Evolutionary conservation across 2,329 filamentous ascomycete species (phyloP).

Genomic region (Diplodia corticola): DNA sequence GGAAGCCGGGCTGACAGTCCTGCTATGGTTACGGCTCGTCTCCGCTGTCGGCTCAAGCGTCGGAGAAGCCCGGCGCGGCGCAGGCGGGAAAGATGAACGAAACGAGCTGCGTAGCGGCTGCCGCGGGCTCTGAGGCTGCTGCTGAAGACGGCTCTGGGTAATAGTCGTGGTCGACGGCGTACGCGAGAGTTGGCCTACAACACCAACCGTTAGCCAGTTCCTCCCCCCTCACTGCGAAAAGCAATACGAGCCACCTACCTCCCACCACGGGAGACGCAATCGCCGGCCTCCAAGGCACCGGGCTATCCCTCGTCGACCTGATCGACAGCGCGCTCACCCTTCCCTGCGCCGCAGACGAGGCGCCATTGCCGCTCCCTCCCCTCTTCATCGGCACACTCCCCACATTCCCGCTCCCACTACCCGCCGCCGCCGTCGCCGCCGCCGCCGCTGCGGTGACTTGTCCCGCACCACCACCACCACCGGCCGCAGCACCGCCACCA

Average conservation of each 20-base stretch:
- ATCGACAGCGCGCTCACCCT: slow-evolving; percentile 58
- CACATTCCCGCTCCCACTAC: slow-evolving; percentile 41
- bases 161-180: slow-evolving; percentile 52
- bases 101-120: slow-evolving; percentile 32
- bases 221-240: neutral
- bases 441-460: neutral
- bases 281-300: slow-evolving; percentile 42
- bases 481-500: slow-evolving; percentile 58
- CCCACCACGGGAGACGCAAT: slow-evolving; percentile 42
- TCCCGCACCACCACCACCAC: slow-evolving; percentile 47
- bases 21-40: slow-evolving; percentile 29
- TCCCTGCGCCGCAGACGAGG: slow-evolving; percentile 31
- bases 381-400: slow-evolving; percentile 53
- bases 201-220: neutral
- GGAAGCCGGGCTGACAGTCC: slow-evolving; percentile 33
- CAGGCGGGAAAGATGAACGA: slow-evolving; percentile 29
- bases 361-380: slow-evolving; percentile 48
- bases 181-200: slow-evolving; percentile 38
- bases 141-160: slow-evolving; percentile 33
- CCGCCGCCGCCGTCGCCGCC: slow-evolving; percentile 22
- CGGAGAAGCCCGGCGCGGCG: slow-evolving; percentile 15
- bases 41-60: slow-evolving; percentile 27
- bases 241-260: slow-evolving; percentile 18
- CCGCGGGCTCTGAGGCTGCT: slow-evolving; percentile 29
- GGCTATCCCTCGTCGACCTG: slow-evolving; percentile 56